A percentile compares a stretch with the other conserved stretches of the same genome.
These are phyloP conservation scores for Calonectria pteridis DNA, from an alignment of 2,329 filamentous ascomycete species.

Conservation along the genomic window DNA sequence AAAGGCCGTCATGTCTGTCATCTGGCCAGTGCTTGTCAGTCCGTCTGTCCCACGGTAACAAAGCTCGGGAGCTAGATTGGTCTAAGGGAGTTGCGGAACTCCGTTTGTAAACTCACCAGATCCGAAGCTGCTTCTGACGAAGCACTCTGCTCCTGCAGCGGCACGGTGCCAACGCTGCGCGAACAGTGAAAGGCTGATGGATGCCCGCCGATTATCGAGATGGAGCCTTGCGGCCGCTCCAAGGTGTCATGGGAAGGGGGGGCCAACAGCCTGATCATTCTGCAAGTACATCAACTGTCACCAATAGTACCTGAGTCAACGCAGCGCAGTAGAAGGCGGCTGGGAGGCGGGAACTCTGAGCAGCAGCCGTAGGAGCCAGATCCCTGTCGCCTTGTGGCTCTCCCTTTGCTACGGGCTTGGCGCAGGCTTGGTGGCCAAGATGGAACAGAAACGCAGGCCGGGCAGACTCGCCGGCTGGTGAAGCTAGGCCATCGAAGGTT, in stretches of 20 bases:
- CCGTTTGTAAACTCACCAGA: background rate
- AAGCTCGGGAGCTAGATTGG: conserved; percentile 30
- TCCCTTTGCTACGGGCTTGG: conserved; percentile 30
- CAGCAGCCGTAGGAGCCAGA: conserved; percentile 41
- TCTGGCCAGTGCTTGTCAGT: conserved; percentile 33
- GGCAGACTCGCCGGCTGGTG: conserved; percentile 28
- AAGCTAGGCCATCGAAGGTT: conserved; percentile 29
- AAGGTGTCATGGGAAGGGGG: background rate
- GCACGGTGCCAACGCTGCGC: background rate
- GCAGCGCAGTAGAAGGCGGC: conserved; percentile 30
- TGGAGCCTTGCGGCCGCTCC: conserved; percentile 5
- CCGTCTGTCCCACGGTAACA: conserved; percentile 31
- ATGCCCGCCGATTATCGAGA: background rate
- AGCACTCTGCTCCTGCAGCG: background rate
- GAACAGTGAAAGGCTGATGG: background rate
- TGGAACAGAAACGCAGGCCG: conserved; percentile 23
- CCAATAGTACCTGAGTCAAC: conserved; percentile 24
- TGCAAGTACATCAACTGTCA: conserved; percentile 11
- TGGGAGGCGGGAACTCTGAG: conserved; percentile 37
- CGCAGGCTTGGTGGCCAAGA: conserved; percentile 34
- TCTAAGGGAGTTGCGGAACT: background rate
- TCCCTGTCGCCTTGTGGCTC: conserved; percentile 42
- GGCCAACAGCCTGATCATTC: background rate
- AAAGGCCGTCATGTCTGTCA: conserved; percentile 36
- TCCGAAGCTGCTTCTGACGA: background rate